phyloP scores from a whole-genome alignment of 208 protist species.

The Wallacemonas sp. region DNA sequence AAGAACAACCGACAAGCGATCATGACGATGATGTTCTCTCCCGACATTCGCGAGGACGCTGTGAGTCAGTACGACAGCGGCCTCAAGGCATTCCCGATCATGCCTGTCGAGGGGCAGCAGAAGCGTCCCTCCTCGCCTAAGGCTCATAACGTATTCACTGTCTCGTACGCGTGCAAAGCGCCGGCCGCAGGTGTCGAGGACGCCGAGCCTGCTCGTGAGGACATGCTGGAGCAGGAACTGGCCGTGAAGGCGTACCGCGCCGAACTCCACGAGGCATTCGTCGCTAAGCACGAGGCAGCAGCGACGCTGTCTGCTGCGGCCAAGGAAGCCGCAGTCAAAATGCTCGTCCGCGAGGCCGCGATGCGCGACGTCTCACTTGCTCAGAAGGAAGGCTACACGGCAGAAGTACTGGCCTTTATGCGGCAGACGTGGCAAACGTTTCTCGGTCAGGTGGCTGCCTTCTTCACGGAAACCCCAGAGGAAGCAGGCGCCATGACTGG shows the following conservation, averaged over 20 bases:
- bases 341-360: slow-evolving; percentile 50
- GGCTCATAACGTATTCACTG: slow-evolving; percentile 43
- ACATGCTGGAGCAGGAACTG: slow-evolving; percentile 40
- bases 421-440: slow-evolving; percentile 54
- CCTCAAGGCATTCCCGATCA: background rate
- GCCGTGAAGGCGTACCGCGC: slow-evolving; percentile 24
- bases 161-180: slow-evolving; percentile 41
- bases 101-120: background rate
- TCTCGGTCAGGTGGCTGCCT: slow-evolving; percentile 47
- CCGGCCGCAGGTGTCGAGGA: background rate
- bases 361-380: slow-evolving; percentile 34
- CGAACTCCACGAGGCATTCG: slow-evolving; percentile 42
- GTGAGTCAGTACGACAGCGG: no score
- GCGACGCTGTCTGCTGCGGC: slow-evolving; percentile 21
- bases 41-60: no score
- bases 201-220: slow-evolving; percentile 17
- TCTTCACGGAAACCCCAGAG: slow-evolving; percentile 19
- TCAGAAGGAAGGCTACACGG: slow-evolving; percentile 20
- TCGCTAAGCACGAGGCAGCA: slow-evolving; percentile 33
- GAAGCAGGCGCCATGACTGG: background rate
- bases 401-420: slow-evolving; percentile 50
- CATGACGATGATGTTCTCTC: no score
- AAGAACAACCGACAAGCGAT: no score
- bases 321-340: slow-evolving; percentile 42
- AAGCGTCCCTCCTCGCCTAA: background rate